Evolutionary conservation across 768 basidiomycete species (phyloP).

Genomic region (Lepiota venenata): DNA sequence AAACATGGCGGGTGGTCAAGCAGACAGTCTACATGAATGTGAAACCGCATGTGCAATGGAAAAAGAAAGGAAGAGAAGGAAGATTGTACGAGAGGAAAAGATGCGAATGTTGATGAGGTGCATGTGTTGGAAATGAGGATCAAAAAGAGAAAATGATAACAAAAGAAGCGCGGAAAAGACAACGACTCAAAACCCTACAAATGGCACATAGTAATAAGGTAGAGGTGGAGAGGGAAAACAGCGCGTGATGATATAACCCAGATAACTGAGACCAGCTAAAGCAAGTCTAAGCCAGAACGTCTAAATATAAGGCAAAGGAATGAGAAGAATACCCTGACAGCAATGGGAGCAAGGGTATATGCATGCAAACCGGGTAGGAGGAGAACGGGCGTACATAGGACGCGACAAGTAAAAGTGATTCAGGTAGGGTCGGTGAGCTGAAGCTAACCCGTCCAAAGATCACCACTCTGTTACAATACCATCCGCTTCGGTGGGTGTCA

Average conservation of each 20-base stretch:
- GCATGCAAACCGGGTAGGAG: background rate
- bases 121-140: background rate
- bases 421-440: background rate
- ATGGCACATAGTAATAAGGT: conserved; percentile 13
- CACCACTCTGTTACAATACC: conserved; percentile 45
- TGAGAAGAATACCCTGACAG: background rate
- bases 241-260: conserved; percentile 4
- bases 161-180: conserved; percentile 12
- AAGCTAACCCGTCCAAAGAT: conserved; percentile 6
- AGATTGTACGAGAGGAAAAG: background rate
- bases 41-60: background rate
- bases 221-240: background rate
- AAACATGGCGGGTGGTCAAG: background rate
- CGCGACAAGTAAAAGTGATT: background rate
- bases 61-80: background rate
- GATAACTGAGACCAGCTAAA: background rate
- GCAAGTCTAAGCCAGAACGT: conserved; percentile 5
- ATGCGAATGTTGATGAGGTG: background rate
- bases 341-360: background rate
- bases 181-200: conserved; percentile 9
- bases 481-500: conserved; percentile 40
- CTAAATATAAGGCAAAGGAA: background rate
- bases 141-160: conserved; percentile 2
- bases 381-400: background rate
- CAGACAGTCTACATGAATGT: background rate